These are phyloP conservation scores for Rosa rugosa DNA, from an alignment of 306 rosid genomes.

Conservation along the genomic window DNA sequence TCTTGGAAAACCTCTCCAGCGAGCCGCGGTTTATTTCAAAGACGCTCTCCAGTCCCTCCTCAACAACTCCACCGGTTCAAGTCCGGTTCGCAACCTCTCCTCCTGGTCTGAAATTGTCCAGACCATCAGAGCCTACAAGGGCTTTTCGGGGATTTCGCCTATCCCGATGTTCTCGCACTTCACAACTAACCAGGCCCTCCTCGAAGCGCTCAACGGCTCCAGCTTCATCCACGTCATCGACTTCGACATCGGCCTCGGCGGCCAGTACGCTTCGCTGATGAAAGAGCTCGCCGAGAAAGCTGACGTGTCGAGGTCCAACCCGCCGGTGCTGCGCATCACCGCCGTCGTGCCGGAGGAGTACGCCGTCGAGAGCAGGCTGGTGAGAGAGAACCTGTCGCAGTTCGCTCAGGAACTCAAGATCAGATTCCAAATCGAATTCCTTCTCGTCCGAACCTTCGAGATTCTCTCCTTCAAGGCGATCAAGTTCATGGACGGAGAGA, in stretches of 20 bases:
- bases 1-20: slow-evolving; percentile 52
- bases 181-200: slow-evolving; percentile 84
- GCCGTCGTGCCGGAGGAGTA: slow-evolving; percentile 71
- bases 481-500: slow-evolving; percentile 73
- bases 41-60: slow-evolving; percentile 78
- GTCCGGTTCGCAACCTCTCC: slow-evolving; percentile 39
- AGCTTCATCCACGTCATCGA: slow-evolving; percentile 69
- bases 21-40: slow-evolving; percentile 72
- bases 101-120: slow-evolving; percentile 72
- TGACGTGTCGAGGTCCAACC: slow-evolving; percentile 29
- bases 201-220: slow-evolving; percentile 56
- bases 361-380: slow-evolving; percentile 54
- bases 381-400: slow-evolving; percentile 58
- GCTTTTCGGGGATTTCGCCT: slow-evolving; percentile 70
- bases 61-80: slow-evolving; percentile 43
- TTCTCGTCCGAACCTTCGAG: slow-evolving; percentile 52
- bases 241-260: slow-evolving; percentile 83
- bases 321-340: slow-evolving; percentile 60
- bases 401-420: slow-evolving; percentile 78
- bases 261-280: slow-evolving; percentile 85
- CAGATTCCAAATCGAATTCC: slow-evolving; percentile 61
- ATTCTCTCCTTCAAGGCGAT: slow-evolving; percentile 55
- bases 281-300: slow-evolving; percentile 68
- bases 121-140: slow-evolving; percentile 58
- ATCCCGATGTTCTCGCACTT: slow-evolving; percentile 84